Base-by-base conservation (phyloP, 2,329 filamentous ascomycete genomes). In the Aureobasidium melanogenum region DNA sequence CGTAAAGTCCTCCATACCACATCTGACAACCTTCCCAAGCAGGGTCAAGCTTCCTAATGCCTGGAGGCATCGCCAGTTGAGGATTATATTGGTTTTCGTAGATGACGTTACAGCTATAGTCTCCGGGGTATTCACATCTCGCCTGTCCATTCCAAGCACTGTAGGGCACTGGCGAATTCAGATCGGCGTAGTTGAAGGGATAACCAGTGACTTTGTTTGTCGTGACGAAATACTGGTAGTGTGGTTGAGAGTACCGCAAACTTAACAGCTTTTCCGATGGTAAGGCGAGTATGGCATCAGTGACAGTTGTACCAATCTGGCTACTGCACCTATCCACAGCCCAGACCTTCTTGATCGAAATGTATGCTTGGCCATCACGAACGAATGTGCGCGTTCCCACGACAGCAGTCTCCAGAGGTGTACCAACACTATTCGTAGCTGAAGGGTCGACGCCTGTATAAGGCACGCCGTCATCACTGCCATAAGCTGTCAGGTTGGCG, bases 1-100 rank as follows among this genome's bases (percentile, higher is more conserved):
- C 69, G 62, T 68, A 70, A 12, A 71, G 59, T n/a, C 69, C 69
- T 15, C 66, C 66, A 51, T 68, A 69, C 63, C 64, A 68, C 63
- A 70, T 64, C 59, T 69, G 66, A 48, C 69, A 71, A 22, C 39
- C 54, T 39, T 64, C 44, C 62, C 69, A 71, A 8, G 64, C 65
- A 7, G 67, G 64, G 54, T 66, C 64, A 5, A 71, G 50, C 4
- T 66, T 59, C 9, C 65, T 64, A 36, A 70, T 69, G 26, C 65
- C 63, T 1, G 69, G 69, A 12, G 69, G 69, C 51, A 71, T 69
- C 1, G 67, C 68, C 32, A 69, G 64, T 38, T 69, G 67, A 14
- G 68, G 68, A 6, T 63, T 64, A 38, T 64, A 69, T 3, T 63
- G 36, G 41, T 64, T 60, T 52, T 69, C 67, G 41, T 69, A 67